A percentile compares a stretch with the other conserved stretches of the same genome.
Conservation (phyloP, 257 asterid species). For the Ilex aquifolium region DNA sequence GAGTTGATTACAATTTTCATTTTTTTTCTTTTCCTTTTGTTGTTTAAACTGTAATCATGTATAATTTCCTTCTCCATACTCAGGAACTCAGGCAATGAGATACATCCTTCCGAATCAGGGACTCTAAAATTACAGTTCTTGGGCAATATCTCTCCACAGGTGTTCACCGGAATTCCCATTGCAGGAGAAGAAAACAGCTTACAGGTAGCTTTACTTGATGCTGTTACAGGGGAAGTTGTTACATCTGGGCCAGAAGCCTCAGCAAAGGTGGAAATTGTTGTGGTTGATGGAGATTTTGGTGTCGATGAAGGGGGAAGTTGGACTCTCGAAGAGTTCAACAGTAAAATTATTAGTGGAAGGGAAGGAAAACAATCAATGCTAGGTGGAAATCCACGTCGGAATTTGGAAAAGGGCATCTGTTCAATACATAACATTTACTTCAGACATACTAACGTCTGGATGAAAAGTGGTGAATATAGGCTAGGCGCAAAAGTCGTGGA, state of each 20-base stretch:
- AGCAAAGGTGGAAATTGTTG: conserved; percentile 35
- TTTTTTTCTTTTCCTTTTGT: no score
- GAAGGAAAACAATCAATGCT: conserved; percentile 41
- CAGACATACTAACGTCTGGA: conserved; percentile 1
- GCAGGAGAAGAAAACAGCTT: not conserved
- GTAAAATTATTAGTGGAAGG: conserved; percentile 24
- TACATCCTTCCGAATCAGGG: not conserved
- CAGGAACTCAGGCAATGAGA: not conserved
- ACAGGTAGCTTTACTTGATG: conserved; percentile 26
- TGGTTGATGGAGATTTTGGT: conserved; percentile 22
- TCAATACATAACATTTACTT: conserved; percentile 1
- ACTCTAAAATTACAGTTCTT: not conserved
- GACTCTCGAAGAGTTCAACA: conserved; percentile 28
- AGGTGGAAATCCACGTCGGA: conserved; percentile 10
- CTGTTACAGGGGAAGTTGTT: conserved; percentile 14
- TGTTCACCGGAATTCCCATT: conserved; percentile 3
- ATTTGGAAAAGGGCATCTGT: conserved; percentile 3
- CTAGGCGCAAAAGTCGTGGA: conserved; percentile 12
- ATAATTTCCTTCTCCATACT: not conserved
- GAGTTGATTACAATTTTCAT: no score
- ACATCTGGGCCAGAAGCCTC: conserved; percentile 30
- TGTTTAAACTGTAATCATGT: no score
- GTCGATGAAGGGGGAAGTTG: conserved; percentile 11
- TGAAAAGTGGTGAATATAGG: not conserved
- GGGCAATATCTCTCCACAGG: not conserved